A percentile compares a stretch with the other conserved stretches of the same genome.
Conservation (phyloP, 345 rosid genomes). For the Durio zibethinus region DNA sequence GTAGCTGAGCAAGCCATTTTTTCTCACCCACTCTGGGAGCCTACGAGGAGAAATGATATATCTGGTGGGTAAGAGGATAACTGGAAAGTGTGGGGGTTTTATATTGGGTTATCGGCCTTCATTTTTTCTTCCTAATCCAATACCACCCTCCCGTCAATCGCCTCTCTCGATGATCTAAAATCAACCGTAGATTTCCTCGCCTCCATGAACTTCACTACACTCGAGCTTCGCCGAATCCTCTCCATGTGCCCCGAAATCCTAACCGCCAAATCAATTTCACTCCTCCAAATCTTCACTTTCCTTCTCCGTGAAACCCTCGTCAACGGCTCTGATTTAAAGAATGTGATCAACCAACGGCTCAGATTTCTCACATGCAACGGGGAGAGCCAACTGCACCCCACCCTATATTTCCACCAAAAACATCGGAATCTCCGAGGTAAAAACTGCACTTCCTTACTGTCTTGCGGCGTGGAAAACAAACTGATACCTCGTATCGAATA, state of each 20-base stretch:
- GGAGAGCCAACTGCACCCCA: conserved; percentile 57
- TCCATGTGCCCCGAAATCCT: conserved; percentile 69
- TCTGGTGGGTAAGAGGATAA: conserved; percentile 15
- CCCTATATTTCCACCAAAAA: conserved; percentile 71
- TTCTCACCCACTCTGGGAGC: neutral
- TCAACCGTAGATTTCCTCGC: conserved; percentile 61
- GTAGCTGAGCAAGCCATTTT: conserved; percentile 75
- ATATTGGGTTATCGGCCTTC: conserved; percentile 47
- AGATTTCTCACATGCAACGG: conserved; percentile 69
- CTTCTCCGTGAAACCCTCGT: conserved; percentile 84
- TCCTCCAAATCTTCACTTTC: conserved; percentile 73
- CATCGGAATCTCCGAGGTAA: conserved; percentile 66
- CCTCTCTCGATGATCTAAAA: conserved; percentile 48
- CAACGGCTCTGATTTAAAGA: conserved; percentile 43
- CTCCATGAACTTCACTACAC: conserved; percentile 48
- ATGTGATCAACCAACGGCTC: conserved; percentile 72
- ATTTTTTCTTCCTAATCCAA: conserved; percentile 47
- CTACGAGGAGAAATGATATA: conserved; percentile 24
- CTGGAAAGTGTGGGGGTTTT: conserved; percentile 1
- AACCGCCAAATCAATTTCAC: conserved; percentile 32
- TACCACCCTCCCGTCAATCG: conserved; percentile 52
- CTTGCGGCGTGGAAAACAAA: conserved; percentile 77
- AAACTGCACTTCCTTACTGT: conserved; percentile 67
- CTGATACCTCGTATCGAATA: conserved; percentile 62
- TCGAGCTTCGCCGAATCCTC: conserved; percentile 61